Evolutionary conservation across 1,284 basidiomycete genomes (phyloP).

Genomic region (Melampsora larici-populina): DNA sequence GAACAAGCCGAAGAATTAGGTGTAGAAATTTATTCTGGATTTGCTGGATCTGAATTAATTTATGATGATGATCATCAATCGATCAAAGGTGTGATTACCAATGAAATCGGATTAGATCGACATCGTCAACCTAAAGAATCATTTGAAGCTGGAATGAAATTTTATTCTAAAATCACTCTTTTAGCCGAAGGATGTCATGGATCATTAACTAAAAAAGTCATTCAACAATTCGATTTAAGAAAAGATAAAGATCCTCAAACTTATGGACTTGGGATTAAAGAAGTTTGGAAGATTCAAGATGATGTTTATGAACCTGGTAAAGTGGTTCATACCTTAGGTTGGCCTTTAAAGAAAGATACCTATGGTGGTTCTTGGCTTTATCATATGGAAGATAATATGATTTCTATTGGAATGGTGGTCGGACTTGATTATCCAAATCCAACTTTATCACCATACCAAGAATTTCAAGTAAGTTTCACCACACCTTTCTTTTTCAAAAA

Average conservation of each 20-base stretch:
- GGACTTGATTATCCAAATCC: slow-evolving; percentile 95
- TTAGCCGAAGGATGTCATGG: slow-evolving; percentile 96
- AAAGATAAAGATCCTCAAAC: slow-evolving; percentile 83
- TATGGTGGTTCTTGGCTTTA: slow-evolving; percentile 95
- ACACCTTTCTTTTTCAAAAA: background rate
- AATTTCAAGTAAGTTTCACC: slow-evolving; percentile 71
- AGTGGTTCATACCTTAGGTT: slow-evolving; percentile 89
- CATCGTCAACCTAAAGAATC: slow-evolving; percentile 74
- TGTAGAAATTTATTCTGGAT: slow-evolving; percentile 95
- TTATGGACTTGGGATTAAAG: slow-evolving; percentile 94
- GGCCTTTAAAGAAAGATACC: slow-evolving; percentile 78
- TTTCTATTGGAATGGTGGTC: slow-evolving; percentile 86
- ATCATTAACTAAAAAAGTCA: slow-evolving; percentile 76
- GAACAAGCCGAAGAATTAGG: slow-evolving; percentile 80
- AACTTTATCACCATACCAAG: slow-evolving; percentile 84
- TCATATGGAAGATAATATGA: slow-evolving; percentile 90
- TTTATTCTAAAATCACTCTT: slow-evolving; percentile 88
- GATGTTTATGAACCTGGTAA: slow-evolving; percentile 76
- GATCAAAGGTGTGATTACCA: slow-evolving; percentile 82
- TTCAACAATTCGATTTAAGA: slow-evolving; percentile 73
- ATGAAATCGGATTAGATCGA: slow-evolving; percentile 89
- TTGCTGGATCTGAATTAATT: slow-evolving; percentile 80
- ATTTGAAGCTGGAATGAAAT: slow-evolving; percentile 96
- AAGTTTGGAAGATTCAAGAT: slow-evolving; percentile 88
- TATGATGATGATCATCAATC: slow-evolving; percentile 66